phyloP scores from a whole-genome alignment of 2,329 filamentous ascomycete species.

The Phialemoniopsis sp. region DNA sequence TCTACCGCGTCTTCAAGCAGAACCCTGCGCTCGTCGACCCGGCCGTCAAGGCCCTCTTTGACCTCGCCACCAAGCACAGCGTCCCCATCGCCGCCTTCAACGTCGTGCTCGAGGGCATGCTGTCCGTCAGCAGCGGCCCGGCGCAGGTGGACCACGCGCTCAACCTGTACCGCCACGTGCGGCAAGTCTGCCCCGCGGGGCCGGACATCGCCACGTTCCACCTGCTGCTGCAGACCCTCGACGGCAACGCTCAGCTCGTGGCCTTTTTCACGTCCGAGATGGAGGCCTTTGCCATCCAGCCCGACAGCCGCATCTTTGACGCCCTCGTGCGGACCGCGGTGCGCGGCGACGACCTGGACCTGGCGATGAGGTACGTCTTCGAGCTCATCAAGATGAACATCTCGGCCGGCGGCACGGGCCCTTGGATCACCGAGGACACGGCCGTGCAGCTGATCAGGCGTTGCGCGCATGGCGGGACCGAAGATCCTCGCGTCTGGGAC shows the following conservation, averaged over 20 bases:
- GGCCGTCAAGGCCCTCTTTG: conserved; percentile 34
- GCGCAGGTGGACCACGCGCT: conserved; percentile 14
- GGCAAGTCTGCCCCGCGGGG: conserved; percentile 24
- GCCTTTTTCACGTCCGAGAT: conserved; percentile 31
- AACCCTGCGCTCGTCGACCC: conserved; percentile 33
- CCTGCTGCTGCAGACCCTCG: conserved; percentile 20
- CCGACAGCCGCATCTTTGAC: conserved; percentile 21
- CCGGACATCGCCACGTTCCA: conserved; percentile 30
- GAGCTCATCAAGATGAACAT: conserved; percentile 12
- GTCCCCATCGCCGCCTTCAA: conserved; percentile 34
- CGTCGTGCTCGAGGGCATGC: conserved; percentile 31
- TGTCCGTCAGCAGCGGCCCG: conserved; percentile 1
- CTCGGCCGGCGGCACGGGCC: conserved; percentile 3
- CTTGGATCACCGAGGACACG: conserved; percentile 25
- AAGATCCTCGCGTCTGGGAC: conserved; percentile 24
- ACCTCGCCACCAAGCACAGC: conserved; percentile 31
- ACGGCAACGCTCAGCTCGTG: conserved; percentile 16
- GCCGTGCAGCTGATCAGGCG: conserved; percentile 25
- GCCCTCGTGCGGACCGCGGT: conserved; percentile 24
- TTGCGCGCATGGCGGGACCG: conserved; percentile 23
- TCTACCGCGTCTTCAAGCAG: conserved; percentile 53
- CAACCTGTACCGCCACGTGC: conserved; percentile 30
- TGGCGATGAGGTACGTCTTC: conserved; percentile 24
- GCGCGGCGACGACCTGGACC: conserved; percentile 22
- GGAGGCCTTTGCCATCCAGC: conserved; percentile 24